Percentiles rank a stretch among this genome's conserved stretches.
These are phyloP conservation scores for Tetrastigma voinierianum DNA, from an alignment of 164 flowering plant genomes.

Conservation along the genomic window DNA sequence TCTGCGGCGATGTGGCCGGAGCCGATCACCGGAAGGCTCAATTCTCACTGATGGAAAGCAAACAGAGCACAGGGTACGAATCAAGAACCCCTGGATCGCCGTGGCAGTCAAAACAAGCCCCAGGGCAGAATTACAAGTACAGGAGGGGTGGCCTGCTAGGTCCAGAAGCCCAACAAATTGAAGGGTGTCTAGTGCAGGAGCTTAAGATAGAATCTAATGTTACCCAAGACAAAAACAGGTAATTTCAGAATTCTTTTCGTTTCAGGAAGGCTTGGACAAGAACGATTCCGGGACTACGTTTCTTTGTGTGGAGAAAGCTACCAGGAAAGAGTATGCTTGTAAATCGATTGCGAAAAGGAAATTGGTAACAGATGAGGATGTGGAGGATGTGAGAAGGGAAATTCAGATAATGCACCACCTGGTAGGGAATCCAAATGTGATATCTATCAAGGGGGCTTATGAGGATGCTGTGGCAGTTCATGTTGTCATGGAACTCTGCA, in stretches of 20 bases:
- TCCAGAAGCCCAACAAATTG: constrained; percentile 28
- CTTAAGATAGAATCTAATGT: constrained; percentile 32
- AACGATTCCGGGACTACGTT: constrained; percentile 45
- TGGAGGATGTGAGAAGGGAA: constrained; percentile 48
- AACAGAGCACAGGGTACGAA: not conserved
- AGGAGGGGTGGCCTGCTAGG: constrained; percentile 9
- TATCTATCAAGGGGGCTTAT: constrained; percentile 43
- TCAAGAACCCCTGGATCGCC: constrained; percentile 29
- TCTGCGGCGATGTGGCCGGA: constrained; percentile 42
- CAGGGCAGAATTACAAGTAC: constrained; percentile 38
- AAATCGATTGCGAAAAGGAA: constrained; percentile 49
- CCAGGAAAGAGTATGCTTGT: constrained; percentile 39
- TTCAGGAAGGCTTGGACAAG: constrained; percentile 43
- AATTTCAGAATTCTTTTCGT: constrained; percentile 34
- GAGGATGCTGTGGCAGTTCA: constrained; percentile 48
- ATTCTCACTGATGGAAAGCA: constrained; percentile 21
- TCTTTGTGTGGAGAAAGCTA: constrained; percentile 33
- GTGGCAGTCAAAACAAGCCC: constrained; percentile 34
- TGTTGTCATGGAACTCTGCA: constrained; percentile 45
- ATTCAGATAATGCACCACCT: constrained; percentile 49
- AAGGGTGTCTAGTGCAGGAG: constrained; percentile 42
- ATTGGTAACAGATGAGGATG: constrained; percentile 38
- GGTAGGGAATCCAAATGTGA: constrained; percentile 42
- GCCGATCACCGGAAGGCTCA: constrained; percentile 24
- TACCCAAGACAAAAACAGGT: constrained; percentile 34